A percentile compares a stretch with the other conserved stretches of the same genome.
Evolutionary conservation across 352 stramenopile genomes (phyloP).

Genomic region (Phytophthora meadii): DNA sequence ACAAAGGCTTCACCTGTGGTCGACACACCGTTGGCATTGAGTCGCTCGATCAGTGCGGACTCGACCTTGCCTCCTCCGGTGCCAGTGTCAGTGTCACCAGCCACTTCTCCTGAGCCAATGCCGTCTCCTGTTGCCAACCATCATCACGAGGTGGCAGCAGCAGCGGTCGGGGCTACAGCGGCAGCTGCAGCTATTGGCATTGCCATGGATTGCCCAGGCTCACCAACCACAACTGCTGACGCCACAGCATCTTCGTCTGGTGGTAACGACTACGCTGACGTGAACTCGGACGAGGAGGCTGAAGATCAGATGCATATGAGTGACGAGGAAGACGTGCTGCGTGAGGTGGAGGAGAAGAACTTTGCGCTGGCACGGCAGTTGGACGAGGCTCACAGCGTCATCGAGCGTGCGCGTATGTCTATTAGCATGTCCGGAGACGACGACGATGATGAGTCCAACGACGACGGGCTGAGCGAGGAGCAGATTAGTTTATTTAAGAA

Average conservation of each 20-base stretch:
- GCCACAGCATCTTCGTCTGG: conserved; percentile 42
- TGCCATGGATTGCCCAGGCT: conserved; percentile 32
- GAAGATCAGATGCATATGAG: conserved; percentile 80
- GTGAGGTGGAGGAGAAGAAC: conserved; percentile 86
- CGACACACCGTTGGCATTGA: conserved; percentile 38
- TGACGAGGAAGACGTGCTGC: conserved; percentile 77
- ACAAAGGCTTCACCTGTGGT: conserved; percentile 24
- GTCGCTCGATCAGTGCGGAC: conserved; percentile 50
- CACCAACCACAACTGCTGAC: conserved; percentile 41
- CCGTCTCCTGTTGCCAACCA: conserved; percentile 31
- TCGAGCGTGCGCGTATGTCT: conserved; percentile 85
- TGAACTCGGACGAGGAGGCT: conserved; percentile 82
- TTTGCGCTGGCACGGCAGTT: conserved; percentile 85
- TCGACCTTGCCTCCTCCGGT: conserved; percentile 31
- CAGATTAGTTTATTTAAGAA: conserved; percentile 94
- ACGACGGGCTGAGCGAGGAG: conserved; percentile 75
- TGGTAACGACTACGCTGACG: conserved; percentile 80
- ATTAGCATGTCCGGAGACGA: conserved; percentile 87
- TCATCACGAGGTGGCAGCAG: conserved; percentile 20
- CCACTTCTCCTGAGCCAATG: conserved; percentile 26
- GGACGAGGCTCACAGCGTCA: conserved; percentile 83
- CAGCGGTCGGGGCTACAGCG: conserved; percentile 12
- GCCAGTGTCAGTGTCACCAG: conserved; percentile 24
- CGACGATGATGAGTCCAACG: conserved; percentile 62
- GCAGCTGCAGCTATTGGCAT: conserved; percentile 6